phyloP scores from a whole-genome alignment of 1,284 basidiomycete species.

The Boletellus dicymbophilus region DNA sequence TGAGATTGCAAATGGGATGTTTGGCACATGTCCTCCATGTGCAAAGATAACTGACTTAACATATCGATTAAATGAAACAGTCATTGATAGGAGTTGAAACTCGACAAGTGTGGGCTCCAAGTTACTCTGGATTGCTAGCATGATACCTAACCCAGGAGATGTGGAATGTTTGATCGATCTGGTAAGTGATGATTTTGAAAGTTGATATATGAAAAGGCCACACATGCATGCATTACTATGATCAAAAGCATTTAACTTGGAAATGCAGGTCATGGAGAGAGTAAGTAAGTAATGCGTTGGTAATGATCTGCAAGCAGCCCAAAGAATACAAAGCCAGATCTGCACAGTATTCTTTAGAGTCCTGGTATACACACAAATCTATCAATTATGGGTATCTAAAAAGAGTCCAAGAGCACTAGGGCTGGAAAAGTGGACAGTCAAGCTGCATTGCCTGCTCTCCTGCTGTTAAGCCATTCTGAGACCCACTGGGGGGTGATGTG shows the following conservation, averaged over 20 bases:
- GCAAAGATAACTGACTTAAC: constrained; percentile 7
- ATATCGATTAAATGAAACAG: constrained; percentile 1
- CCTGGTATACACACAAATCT: constrained; percentile 20
- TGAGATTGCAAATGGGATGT: too few relatives aligned
- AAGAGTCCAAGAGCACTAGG: constrained; percentile 1
- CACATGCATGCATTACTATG: too few relatives aligned
- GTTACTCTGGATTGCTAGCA: too few relatives aligned
- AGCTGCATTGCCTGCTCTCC: too few relatives aligned
- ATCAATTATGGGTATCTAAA: constrained; percentile 20
- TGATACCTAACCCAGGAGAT: too few relatives aligned
- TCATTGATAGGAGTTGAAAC: not conserved
- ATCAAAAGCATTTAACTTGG: too few relatives aligned
- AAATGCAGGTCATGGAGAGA: not conserved
- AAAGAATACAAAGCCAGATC: constrained; percentile 27
- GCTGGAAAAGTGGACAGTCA: too few relatives aligned
- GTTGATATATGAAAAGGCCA: too few relatives aligned
- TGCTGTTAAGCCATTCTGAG: constrained; percentile 29
- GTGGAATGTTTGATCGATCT: constrained; percentile 10
- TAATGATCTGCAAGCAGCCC: constrained; percentile 14
- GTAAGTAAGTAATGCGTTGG: too few relatives aligned
- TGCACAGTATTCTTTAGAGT: constrained; percentile 14
- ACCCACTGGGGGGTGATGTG: constrained; percentile 34
- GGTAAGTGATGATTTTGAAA: too few relatives aligned
- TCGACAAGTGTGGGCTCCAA: constrained; percentile 17
- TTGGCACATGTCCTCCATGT: too few relatives aligned